Base-by-base conservation (phyloP, 2,329 filamentous ascomycete species). In the Thielaviopsis euricoi region DNA sequence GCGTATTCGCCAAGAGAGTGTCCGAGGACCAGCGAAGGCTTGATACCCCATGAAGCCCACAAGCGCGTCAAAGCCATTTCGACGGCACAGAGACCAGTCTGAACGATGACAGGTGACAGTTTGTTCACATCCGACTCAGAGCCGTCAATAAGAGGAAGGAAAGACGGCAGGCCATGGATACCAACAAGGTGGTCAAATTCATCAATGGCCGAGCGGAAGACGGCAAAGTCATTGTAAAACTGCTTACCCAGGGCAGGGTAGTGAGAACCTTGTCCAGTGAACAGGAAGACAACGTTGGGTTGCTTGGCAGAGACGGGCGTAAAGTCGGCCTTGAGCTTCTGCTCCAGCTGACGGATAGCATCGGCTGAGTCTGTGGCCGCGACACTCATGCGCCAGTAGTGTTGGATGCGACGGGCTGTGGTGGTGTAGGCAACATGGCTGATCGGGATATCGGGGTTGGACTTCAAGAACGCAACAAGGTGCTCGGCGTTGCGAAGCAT, bases 1-100 rank as follows among this genome's bases (percentile, higher is more conserved):
- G 85, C 83, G 64, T 87, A 88, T 67, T 89, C 85, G 56, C 85
- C 85, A 26, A 89, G 71, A 63, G 82, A 86, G 68, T 81, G 79
- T 19, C 79, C 79, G 15, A 81, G 67, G 1, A 82, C 78, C 6
- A 72, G 77, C 17, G 76, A 73, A 2, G 79, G 79, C 50, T 67
- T 69, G 58, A 82, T 70, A 43, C 77, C 78, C 74, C 77, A 79
- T 1, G 75, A 76, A n/a, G 62, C 66, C 79, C 79, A 82, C 1
- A 81, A 69, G 48, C 71, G 73, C 3, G 74, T 74, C 12, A 82
- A 68, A 6, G 80, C 79, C 70, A 80, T 81, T 67, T 82, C 75
- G 52, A 80, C 73, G 58, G 74, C 76, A 52, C 70, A 70, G n/a
- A 80, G 67, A 1, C 74, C 77, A 9, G 82, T 72, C 66, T 82